Conservation (phyloP, 2,329 filamentous ascomycete genomes). For the Exophiala calicioides region DNA sequence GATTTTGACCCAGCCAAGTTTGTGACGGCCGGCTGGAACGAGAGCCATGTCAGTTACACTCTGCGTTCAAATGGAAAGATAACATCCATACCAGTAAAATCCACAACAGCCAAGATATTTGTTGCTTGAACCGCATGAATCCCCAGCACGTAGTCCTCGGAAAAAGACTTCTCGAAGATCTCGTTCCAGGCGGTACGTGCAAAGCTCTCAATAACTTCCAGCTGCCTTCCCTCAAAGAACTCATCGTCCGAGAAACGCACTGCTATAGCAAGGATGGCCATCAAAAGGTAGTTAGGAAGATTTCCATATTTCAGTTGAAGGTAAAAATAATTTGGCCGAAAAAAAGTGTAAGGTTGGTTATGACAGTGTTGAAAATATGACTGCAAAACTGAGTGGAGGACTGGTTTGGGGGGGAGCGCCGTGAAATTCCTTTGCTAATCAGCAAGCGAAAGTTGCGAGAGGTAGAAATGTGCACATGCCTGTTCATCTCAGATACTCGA, state of each 20-base stretch:
- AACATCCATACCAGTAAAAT: slow-evolving; percentile 40
- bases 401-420: slow-evolving; percentile 17
- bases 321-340: slow-evolving; percentile 39
- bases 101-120: slow-evolving; percentile 40
- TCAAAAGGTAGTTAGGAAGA: slow-evolving; percentile 36
- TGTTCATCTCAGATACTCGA: background rate
- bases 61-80: background rate
- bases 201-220: slow-evolving; percentile 33
- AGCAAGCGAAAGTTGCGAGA: background rate
- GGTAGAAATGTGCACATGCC: background rate
- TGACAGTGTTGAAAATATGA: slow-evolving; percentile 41
- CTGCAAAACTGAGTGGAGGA: slow-evolving; percentile 31
- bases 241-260: slow-evolving; percentile 37
- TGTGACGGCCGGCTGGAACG: slow-evolving; percentile 34
- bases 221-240: slow-evolving; percentile 31
- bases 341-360: slow-evolving; percentile 43
- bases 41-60: background rate
- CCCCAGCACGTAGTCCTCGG: slow-evolving; percentile 34
- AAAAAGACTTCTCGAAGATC: slow-evolving; percentile 39
- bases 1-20: slow-evolving; percentile 42
- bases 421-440: slow-evolving; percentile 6
- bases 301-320: slow-evolving; percentile 30
- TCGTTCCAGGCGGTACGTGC: slow-evolving; percentile 38
- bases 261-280: slow-evolving; percentile 39
- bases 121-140: slow-evolving; percentile 42